Base-by-base conservation (phyloP, 345 rosid species). In the Erysimum cheiranthoides region DNA sequence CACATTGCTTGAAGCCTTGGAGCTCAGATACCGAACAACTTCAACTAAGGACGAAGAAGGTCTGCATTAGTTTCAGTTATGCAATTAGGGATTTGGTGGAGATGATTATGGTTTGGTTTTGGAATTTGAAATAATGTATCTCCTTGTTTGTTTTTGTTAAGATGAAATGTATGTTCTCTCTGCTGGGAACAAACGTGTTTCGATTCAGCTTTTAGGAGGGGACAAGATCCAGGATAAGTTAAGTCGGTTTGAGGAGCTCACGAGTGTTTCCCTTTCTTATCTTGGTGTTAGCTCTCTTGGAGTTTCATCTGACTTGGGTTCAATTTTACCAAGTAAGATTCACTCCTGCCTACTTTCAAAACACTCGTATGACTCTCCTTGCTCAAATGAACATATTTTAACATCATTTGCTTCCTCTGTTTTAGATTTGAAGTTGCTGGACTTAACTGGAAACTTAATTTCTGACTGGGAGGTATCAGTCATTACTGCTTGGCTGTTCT, bases 111-210 rank as follows among this genome's bases (percentile, higher is more conserved):
- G 36, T 18, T 10, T 30, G 17, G 17, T 17, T 66, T 57, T 8
- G 50, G 50, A 30, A 25, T 21, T 43, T 66, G 28, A 16, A 42
- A 28, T 45, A 51, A 25, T 67, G 61, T 16, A 17, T 42, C 0
- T 65, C 2, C 28, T 66, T 51, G 36, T 58, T 10, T 11, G 27
- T 21, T 59, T 47, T 59, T 77, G 81, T 78, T 80, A 92, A 92
- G 98, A 92, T 73, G 99, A 87, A 81, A 95, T 95, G 99, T 94
- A 94, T 64, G 97, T 94, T 67, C 86, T 92, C 28, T 92, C 98
- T 3, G 83, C 96, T 3, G 85, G 80, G 66, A 94, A 92, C 79
- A 84, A 82, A 45, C 88, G 88, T 16, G 96, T 94, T 12, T 86
- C 91, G 10, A 83, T 94, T 61, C 78, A 94, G 70, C 87, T 94